Percentiles rank a stretch among this genome's conserved stretches.
phyloP scores from a whole-genome alignment of 1,284 basidiomycete species.

The Phenoliferia sp. region DNA sequence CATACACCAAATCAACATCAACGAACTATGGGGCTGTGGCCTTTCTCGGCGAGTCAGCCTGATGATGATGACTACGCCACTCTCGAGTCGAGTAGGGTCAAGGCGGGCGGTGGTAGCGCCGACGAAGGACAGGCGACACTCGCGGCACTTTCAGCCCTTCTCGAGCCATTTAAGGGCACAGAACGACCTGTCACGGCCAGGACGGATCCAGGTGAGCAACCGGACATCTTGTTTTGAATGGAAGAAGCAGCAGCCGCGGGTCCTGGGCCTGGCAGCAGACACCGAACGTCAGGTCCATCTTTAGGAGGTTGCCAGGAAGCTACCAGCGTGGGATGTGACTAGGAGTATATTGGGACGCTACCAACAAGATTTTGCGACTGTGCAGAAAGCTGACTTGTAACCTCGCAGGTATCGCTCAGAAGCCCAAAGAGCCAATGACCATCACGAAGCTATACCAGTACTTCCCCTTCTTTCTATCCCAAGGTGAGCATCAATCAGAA shows the following conservation, averaged over 20 bases:
- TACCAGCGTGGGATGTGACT: background rate
- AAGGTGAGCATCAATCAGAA: too few relatives aligned
- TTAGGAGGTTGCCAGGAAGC: background rate
- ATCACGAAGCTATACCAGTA: conserved; percentile 31
- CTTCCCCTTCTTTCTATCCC: conserved; percentile 32
- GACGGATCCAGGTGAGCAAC: background rate
- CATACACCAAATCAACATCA: too few relatives aligned
- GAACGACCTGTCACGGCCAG: background rate
- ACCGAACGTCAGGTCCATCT: background rate
- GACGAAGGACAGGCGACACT: conserved; percentile 1
- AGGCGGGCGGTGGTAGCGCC: background rate
- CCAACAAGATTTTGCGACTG: background rate
- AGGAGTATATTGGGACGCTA: background rate
- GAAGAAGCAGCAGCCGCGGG: background rate
- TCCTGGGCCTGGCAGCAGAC: background rate
- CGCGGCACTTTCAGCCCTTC: background rate
- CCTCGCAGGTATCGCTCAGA: conserved; percentile 15
- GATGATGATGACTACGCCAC: background rate
- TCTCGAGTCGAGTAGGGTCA: background rate
- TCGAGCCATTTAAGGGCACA: conserved; percentile 4
- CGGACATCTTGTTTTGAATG: background rate
- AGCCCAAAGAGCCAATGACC: conserved; percentile 16
- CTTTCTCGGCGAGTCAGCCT: too few relatives aligned
- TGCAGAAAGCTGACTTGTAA: conserved; percentile 13
- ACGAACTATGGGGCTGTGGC: too few relatives aligned